Evolutionary conservation across 1,284 basidiomycete species (phyloP), one percentile per base, ranked within the genome.

Genomic region (Ganoderma lucidum): DNA sequence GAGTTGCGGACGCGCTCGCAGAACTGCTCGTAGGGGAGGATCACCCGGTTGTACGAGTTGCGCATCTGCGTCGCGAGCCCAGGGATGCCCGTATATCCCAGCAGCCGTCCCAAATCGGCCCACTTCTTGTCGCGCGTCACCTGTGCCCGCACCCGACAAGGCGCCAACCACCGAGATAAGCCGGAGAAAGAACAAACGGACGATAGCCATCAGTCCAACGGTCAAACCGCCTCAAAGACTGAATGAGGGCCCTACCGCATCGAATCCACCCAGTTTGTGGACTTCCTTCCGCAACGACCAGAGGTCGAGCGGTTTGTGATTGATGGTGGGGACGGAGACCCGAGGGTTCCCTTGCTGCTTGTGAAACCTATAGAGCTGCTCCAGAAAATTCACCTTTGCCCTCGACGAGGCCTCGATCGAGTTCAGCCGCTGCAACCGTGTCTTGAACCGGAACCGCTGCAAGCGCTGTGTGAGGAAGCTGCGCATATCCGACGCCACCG

Each of bases 401-500:
- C 98, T 88, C 64, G 96, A 97, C 63, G 96, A 95, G 17, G 98
- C 98, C 83, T 98, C 97, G 75, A 99, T 96, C 73, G 96, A 96
- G 81, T 99, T 99, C 77, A 99, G 87, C 68, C 94, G 90, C 83
- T 99, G 97, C 62, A 99, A 84, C 63, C 98, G 91, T 63, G 97
- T 99, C 81, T 95, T 96, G 85, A 99, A 99, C 72, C 94, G 93
- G 82, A 96, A 97, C 69, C 85, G 85, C 94, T 97, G 82, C 62
- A 70, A 66, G 75, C 71, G 71, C 72, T 75, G 74, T 70, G 77
- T 71, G 71, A 68, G 71, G 73, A 78, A 74, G 72, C 44, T 62
- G 69, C 67, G 69, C 69, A 56, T 58, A 28, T 64, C 63, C 65
- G 65, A 66, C 70, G 69, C 74, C 71, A 75, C 67, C 72, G 64